Conservation (phyloP, 169 alveolate species). For the Eimeria mitis region DNA sequence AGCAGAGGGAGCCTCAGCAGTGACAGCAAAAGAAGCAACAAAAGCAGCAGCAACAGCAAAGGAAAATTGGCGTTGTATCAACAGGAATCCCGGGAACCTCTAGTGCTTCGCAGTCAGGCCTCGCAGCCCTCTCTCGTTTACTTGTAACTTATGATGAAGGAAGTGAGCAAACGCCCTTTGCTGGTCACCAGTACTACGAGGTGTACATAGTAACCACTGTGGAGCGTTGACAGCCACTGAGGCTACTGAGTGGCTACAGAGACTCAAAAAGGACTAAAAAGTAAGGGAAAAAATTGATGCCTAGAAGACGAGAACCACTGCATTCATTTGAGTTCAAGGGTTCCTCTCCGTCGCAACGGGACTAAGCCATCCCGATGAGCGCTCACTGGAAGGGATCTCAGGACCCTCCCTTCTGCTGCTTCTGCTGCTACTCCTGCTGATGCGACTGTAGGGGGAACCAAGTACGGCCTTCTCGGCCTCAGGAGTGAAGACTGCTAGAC, state of each 20-base stretch:
- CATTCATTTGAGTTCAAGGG: constrained; percentile 14
- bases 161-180: not conserved
- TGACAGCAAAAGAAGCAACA: not conserved
- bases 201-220: not conserved
- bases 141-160: not conserved
- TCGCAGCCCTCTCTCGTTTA: not conserved
- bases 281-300: not conserved
- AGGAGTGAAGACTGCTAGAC: constrained; percentile 17
- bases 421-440: not conserved
- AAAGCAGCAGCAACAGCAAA: not conserved
- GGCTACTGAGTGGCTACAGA: not conserved
- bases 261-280: not conserved
- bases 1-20: not conserved
- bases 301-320: not conserved
- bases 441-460: not conserved
- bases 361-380: constrained; percentile 30
- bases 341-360: constrained; percentile 18
- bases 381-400: not conserved
- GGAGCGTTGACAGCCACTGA: not conserved
- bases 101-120: not conserved
- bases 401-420: not conserved
- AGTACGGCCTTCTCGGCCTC: constrained; percentile 1
- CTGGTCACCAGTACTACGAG: not conserved
- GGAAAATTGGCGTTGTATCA: not conserved
- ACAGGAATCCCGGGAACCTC: not conserved